These are phyloP conservation scores for Trichoderma breve DNA, from an alignment of 2,329 filamentous ascomycete species.

Conservation along the genomic window DNA sequence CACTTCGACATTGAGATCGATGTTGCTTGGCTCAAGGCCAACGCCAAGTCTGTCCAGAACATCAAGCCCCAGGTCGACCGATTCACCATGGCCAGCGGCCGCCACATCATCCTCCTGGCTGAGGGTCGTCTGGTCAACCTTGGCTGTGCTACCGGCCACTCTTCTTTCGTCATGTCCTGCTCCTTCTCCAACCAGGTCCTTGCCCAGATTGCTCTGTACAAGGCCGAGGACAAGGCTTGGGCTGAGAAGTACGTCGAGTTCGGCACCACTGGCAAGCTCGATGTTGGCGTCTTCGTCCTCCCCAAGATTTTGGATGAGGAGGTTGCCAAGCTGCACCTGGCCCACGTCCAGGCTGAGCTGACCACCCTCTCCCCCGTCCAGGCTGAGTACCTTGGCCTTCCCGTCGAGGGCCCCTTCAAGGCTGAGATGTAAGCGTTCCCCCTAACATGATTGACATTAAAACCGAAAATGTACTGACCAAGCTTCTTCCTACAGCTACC, in stretches of 20 bases:
- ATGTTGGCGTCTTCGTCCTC: slow-evolving; percentile 85
- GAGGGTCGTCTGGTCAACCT: slow-evolving; percentile 99
- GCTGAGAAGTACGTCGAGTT: slow-evolving; percentile 95
- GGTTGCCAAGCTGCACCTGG: slow-evolving; percentile 90
- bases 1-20: slow-evolving; percentile 99
- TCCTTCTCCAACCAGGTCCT: slow-evolving; percentile 99
- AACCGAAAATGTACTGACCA: slow-evolving; percentile 22
- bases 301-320: slow-evolving; percentile 99
- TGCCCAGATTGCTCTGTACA: slow-evolving; percentile 97
- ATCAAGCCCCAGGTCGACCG: slow-evolving; percentile 99
- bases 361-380: slow-evolving; percentile 80
- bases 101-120: slow-evolving; percentile 96
- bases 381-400: slow-evolving; percentile 90
- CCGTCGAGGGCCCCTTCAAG: slow-evolving; percentile 91
- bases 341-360: slow-evolving; percentile 92
- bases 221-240: slow-evolving; percentile 83
- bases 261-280: slow-evolving; percentile 85
- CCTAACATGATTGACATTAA: neutral
- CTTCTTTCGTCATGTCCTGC: slow-evolving; percentile 99
- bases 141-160: slow-evolving; percentile 98
- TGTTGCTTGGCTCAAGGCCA: slow-evolving; percentile 98
- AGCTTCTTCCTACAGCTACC: slow-evolving; percentile 34
- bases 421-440: slow-evolving; percentile 69
- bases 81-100: slow-evolving; percentile 88
- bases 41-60: slow-evolving; percentile 89